Percentiles rank a stretch among this genome's conserved stretches.
These are phyloP conservation scores for Trichoderma breve DNA, from an alignment of 2,329 filamentous ascomycete genomes.

Conservation along the genomic window DNA sequence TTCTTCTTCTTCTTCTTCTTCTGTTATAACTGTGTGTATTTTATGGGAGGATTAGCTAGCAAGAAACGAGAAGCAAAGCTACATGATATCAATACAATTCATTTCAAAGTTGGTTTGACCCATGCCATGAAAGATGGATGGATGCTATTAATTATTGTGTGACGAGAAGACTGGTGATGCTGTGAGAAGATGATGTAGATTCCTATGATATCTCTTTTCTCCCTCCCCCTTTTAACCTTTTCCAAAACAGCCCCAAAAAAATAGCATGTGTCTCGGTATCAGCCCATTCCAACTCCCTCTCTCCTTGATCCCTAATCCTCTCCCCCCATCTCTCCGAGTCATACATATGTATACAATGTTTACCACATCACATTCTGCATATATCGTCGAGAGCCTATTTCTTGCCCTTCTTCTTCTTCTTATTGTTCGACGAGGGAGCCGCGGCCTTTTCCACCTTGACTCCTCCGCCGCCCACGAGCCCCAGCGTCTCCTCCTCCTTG, in stretches of 20 bases:
- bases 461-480: constrained; percentile 61
- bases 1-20: neutral
- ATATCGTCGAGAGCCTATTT: constrained; percentile 39
- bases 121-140: neutral
- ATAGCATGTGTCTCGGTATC: neutral
- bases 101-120: neutral
- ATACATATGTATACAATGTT: neutral
- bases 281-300: neutral
- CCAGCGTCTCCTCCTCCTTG: constrained; percentile 67
- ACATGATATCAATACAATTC: neutral
- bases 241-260: neutral
- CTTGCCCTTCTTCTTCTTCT: constrained; percentile 53
- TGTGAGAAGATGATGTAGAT: neutral
- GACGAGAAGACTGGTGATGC: neutral
- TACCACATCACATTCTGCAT: neutral
- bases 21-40: neutral
- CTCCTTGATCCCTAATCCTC: neutral
- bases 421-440: constrained; percentile 46
- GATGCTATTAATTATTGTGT: neutral
- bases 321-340: neutral
- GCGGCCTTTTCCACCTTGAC: constrained; percentile 63
- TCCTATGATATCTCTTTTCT: neutral
- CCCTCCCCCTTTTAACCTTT: neutral
- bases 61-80: neutral
- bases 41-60: neutral